A percentile compares a stretch with the other conserved stretches of the same genome.
phyloP scores from a whole-genome alignment of 108 stramenopile genomes.

The Fragilaria radians region DNA sequence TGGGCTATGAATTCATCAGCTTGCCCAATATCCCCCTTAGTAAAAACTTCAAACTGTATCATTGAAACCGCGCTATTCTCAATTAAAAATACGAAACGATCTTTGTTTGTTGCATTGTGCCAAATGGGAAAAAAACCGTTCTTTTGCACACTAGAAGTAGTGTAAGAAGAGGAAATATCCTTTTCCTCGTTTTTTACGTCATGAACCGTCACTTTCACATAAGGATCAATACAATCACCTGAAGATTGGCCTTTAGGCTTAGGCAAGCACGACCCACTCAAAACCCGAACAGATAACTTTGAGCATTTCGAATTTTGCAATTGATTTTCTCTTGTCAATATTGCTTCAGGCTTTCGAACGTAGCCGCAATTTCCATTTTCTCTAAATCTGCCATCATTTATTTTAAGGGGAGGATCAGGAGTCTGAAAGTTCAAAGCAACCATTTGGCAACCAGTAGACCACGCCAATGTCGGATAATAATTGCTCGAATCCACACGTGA shows the following conservation, averaged over 20 bases:
- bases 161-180: constrained; percentile 31
- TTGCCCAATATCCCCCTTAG: constrained; percentile 32
- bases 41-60: constrained; percentile 61
- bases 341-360: constrained; percentile 72
- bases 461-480: constrained; percentile 80
- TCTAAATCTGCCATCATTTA: constrained; percentile 90
- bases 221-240: constrained; percentile 84
- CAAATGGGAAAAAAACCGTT: constrained; percentile 82
- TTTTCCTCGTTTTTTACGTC: constrained; percentile 59
- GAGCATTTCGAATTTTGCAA: no score
- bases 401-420: constrained; percentile 51
- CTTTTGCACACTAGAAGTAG: constrained; percentile 33
- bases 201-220: constrained; percentile 57
- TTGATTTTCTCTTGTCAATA: constrained; percentile 26
- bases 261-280: constrained; percentile 72
- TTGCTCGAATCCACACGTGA: constrained; percentile 85
- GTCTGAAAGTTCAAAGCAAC: constrained; percentile 96
- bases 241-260: constrained; percentile 62
- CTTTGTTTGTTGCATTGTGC: constrained; percentile 20
- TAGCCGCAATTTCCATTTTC: constrained; percentile 95
- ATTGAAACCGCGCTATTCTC: constrained; percentile 61
- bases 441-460: constrained; percentile 84
- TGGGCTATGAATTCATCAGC: constrained; percentile 66
- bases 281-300: constrained; percentile 45
- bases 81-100: constrained; percentile 48